A percentile compares a stretch with the other conserved stretches of the same genome.
These are phyloP conservation scores for Ligustrum vulgare DNA, from an alignment of 257 asterid species.

Conservation along the genomic window DNA sequence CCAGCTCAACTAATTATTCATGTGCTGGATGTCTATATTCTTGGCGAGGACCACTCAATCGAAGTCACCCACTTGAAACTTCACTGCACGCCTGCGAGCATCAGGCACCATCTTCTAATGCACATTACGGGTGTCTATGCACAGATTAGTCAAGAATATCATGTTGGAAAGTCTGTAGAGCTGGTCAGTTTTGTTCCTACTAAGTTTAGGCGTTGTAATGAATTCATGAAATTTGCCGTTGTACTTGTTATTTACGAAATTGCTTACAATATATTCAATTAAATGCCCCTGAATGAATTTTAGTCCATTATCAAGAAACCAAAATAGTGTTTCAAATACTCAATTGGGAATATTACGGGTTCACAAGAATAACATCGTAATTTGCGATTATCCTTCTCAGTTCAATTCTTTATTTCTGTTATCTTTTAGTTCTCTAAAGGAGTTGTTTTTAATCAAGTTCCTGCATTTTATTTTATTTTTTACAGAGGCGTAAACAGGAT, in stretches of 20 bases:
- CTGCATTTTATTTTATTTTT: not conserved
- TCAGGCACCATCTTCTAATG: no score
- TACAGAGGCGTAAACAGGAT: constrained; percentile 19
- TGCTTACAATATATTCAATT: constrained; percentile 37
- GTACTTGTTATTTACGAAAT: not conserved
- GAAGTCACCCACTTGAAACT: no score
- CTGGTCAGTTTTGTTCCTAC: not conserved
- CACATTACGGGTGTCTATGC: not conserved
- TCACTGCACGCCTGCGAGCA: no score
- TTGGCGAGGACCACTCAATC: no score
- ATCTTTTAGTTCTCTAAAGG: not conserved
- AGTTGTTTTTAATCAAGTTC: not conserved
- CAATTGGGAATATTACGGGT: no score
- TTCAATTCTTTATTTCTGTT: not conserved
- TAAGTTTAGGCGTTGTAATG: not conserved
- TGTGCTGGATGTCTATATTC: no score
- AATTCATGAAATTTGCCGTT: not conserved
- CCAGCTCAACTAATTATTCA: no score
- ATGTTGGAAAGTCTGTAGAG: not conserved
- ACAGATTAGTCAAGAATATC: not conserved
- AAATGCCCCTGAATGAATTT: constrained; percentile 23
- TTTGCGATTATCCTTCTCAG: not conserved
- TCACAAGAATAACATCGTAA: not conserved
- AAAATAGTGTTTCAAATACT: not conserved
- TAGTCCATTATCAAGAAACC: not conserved